Conservation (phyloP, 768 basidiomycete species). For the Leccinum rimulosum region DNA sequence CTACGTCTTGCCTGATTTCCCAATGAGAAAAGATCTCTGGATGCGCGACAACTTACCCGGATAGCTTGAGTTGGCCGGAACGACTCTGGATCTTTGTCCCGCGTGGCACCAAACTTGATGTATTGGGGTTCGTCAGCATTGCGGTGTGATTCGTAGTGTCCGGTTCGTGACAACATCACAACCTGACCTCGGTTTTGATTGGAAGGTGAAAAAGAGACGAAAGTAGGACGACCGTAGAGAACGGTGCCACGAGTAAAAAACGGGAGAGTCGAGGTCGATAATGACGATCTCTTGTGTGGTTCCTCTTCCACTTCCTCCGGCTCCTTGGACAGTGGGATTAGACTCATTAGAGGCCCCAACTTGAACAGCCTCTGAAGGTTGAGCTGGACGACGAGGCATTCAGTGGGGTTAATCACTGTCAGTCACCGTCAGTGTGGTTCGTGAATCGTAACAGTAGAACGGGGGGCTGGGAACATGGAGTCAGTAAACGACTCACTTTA, state of each 20-base stretch:
- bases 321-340: no score
- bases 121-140: constrained; percentile 33
- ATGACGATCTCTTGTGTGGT: no score
- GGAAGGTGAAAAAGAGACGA: constrained; percentile 12
- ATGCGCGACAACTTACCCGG: constrained; percentile 33
- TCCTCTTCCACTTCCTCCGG: no score
- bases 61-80: constrained; percentile 35
- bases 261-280: constrained; percentile 14
- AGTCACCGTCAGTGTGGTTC: no score
- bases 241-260: constrained; percentile 18
- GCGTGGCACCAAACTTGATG: constrained; percentile 38
- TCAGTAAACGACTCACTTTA: no score
- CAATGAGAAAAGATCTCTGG: constrained; percentile 34
- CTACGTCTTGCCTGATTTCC: constrained; percentile 9
- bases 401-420: no score
- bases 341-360: no score
- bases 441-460: no score
- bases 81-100: constrained; percentile 33
- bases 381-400: no score
- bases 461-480: no score
- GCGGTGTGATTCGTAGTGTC: constrained; percentile 2
- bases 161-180: constrained; percentile 14
- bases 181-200: constrained; percentile 13
- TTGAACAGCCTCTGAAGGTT: no score
- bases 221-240: constrained; percentile 16